These are phyloP conservation scores for Leishmania mexicana DNA, from an alignment of 208 protist species.

Conservation along the genomic window DNA sequence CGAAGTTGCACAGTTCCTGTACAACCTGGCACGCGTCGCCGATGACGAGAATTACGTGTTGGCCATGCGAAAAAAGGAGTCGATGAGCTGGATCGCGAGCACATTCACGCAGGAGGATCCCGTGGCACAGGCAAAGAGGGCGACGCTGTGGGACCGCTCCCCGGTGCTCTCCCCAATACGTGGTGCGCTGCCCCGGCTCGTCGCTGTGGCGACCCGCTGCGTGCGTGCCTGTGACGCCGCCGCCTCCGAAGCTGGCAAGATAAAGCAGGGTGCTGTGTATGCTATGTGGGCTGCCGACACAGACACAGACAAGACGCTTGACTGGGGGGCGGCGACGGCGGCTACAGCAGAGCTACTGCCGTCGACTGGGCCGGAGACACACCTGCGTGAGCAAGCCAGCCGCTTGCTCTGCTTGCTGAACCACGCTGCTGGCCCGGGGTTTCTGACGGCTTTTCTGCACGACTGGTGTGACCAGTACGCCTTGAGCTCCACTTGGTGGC, in stretches of 20 bases:
- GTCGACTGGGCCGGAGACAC: not conserved
- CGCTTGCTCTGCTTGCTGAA: constrained; percentile 12
- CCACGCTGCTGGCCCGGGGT: constrained; percentile 11
- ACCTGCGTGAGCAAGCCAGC: constrained; percentile 3
- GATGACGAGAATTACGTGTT: constrained; percentile 25
- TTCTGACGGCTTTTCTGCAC: constrained; percentile 6
- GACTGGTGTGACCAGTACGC: constrained; percentile 23
- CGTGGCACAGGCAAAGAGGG: constrained; percentile 14
- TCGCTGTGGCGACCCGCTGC: not conserved
- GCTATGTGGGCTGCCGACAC: constrained; percentile 9
- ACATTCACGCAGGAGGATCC: constrained; percentile 29
- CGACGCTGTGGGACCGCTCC: constrained; percentile 25
- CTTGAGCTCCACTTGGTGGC: constrained; percentile 8
- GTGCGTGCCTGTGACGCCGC: not conserved
- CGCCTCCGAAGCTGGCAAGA: not conserved
- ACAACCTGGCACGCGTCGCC: constrained; percentile 12
- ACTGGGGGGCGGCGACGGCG: not conserved
- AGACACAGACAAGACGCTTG: constrained; percentile 2
- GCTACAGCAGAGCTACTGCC: not conserved
- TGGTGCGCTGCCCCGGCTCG: constrained; percentile 8
- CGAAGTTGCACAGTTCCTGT: constrained; percentile 20
- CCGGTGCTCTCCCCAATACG: constrained; percentile 19
- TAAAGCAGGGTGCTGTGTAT: not conserved
- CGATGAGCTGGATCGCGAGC: constrained; percentile 38
- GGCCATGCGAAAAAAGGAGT: constrained; percentile 20